phyloP scores from a whole-genome alignment of 1,284 basidiomycete species.

The Irpex rosettiformis region DNA sequence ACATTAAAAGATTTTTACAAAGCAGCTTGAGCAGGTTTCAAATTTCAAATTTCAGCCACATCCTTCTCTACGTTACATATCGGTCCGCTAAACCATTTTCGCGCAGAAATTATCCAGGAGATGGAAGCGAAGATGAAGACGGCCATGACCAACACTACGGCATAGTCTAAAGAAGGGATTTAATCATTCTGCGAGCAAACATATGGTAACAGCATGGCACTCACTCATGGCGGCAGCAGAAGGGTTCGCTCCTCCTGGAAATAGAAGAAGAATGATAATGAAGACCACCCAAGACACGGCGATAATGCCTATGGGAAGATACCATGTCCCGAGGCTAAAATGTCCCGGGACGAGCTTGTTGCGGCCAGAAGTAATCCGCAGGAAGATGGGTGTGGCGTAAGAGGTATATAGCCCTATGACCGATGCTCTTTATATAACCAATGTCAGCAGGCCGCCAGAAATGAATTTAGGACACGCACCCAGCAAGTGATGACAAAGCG shows the following conservation, averaged over 20 bases:
- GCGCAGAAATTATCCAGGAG: constrained; percentile 66
- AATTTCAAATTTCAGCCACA: background rate
- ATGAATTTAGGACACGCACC: constrained; percentile 36
- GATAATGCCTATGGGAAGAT: constrained; percentile 52
- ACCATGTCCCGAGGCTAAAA: constrained; percentile 60
- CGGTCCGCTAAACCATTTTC: constrained; percentile 69
- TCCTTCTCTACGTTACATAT: constrained; percentile 35
- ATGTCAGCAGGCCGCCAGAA: background rate
- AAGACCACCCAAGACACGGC: constrained; percentile 67
- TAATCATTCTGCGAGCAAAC: constrained; percentile 1
- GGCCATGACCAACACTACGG: constrained; percentile 59
- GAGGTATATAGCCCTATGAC: constrained; percentile 71
- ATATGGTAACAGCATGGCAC: constrained; percentile 18
- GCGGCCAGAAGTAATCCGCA: constrained; percentile 66
- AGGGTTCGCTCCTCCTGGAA: constrained; percentile 46
- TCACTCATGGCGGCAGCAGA: constrained; percentile 52
- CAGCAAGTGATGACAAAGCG: constrained; percentile 62
- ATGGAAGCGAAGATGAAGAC: constrained; percentile 61
- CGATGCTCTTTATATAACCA: constrained; percentile 44
- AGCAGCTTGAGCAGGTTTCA: too few relatives aligned
- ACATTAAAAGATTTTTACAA: too few relatives aligned
- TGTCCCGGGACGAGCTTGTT: constrained; percentile 53
- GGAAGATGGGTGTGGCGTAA: constrained; percentile 64
- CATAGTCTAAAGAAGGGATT: constrained; percentile 45
- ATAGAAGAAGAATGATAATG: constrained; percentile 57